Evolutionary conservation across 768 basidiomycete genomes (phyloP).

Genomic region (Phlebiopsis flavidoalba): DNA sequence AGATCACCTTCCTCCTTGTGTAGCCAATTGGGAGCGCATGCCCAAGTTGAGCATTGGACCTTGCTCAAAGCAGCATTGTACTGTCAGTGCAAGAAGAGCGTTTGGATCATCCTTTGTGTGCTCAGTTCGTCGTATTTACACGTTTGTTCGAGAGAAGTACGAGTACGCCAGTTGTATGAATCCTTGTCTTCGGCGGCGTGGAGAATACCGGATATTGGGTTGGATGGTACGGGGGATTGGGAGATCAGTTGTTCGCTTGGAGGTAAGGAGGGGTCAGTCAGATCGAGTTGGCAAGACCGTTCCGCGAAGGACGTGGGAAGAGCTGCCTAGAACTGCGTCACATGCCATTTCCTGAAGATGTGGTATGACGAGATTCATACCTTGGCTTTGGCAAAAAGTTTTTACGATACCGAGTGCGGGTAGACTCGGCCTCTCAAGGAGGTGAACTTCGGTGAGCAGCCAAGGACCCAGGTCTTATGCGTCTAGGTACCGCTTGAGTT

Average conservation of each 20-base stretch:
- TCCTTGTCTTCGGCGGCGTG: constrained; percentile 98
- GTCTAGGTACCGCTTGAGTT: constrained; percentile 85
- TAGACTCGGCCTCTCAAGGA: constrained; percentile 73
- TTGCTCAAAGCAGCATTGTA: constrained; percentile 99
- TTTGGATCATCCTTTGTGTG: constrained; percentile 56
- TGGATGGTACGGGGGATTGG: no score
- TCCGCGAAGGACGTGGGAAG: constrained; percentile 83
- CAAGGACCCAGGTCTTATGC: constrained; percentile 98
- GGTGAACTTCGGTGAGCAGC: constrained; percentile 95
- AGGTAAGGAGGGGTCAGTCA: constrained; percentile 83
- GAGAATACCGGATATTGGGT: constrained; percentile 72
- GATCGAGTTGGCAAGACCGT: constrained; percentile 94
- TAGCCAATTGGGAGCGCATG: constrained; percentile 34
- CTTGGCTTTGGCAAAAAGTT: constrained; percentile 85
- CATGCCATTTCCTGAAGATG: neutral
- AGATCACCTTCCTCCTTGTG: neutral
- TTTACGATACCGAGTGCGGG: constrained; percentile 90
- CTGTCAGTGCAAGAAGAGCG: constrained; percentile 83
- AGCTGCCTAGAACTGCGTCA: constrained; percentile 51
- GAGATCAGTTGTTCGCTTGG: constrained; percentile 53
- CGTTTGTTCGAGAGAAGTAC: constrained; percentile 95
- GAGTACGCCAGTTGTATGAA: constrained; percentile 95
- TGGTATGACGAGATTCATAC: constrained; percentile 30
- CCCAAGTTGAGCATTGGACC: constrained; percentile 94
- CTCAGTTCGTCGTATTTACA: constrained; percentile 93